phyloP scores from a whole-genome alignment of 129 eudicot species.

The Arctium minus region DNA sequence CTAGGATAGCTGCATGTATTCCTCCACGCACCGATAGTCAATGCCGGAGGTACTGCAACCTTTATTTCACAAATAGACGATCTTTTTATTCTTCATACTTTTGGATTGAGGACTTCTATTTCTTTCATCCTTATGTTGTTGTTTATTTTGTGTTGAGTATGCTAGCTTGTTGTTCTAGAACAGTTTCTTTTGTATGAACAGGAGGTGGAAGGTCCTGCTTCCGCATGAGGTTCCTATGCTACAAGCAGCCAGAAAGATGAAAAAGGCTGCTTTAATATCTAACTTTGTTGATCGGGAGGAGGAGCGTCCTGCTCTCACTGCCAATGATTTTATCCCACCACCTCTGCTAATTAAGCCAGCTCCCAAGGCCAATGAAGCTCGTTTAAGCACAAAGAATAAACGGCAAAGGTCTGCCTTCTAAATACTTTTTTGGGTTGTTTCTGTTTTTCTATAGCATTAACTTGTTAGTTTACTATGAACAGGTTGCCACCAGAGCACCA shows the following conservation, averaged over 20 bases:
- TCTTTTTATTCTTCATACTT: not conserved
- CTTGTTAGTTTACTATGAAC: not conserved
- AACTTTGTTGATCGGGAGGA: conserved; percentile 89
- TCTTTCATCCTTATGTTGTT: not conserved
- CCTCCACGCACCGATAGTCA: conserved; percentile 86
- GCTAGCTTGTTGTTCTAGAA: not conserved
- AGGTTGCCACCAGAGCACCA: not conserved
- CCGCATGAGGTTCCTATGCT: conserved; percentile 60
- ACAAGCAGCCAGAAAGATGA: conserved; percentile 53
- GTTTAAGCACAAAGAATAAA: conserved; percentile 27
- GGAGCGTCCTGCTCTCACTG: conserved; percentile 71
- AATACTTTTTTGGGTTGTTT: not conserved
- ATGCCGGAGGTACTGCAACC: conserved; percentile 57
- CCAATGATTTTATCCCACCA: conserved; percentile 46
- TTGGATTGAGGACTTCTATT: not conserved
- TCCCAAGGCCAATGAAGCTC: conserved; percentile 29
- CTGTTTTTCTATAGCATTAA: no score
- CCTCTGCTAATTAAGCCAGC: conserved; percentile 17
- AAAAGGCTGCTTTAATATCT: conserved; percentile 54
- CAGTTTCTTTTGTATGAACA: conserved; percentile 14
- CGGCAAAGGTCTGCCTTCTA: conserved; percentile 37
- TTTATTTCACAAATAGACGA: not conserved
- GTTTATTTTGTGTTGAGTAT: not conserved
- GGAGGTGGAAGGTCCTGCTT: conserved; percentile 74
- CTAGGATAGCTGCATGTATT: conserved; percentile 67